Base-by-base conservation (phyloP, 306 rosid genomes). In the Rosa lucieae region DNA sequence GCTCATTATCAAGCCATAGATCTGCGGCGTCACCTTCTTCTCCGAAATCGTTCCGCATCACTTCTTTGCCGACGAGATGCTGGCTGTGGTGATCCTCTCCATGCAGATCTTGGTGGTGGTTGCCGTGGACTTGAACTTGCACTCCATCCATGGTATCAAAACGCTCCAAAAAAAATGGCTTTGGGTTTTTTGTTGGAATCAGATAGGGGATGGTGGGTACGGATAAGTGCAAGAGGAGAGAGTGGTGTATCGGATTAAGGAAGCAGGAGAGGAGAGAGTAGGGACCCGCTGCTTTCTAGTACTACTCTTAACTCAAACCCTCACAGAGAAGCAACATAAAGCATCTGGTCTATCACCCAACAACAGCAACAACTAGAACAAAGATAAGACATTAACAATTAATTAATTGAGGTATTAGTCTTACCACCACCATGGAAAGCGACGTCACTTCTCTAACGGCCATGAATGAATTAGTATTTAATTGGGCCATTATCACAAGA, bases 251-350 rank as follows among this genome's bases (percentile, higher is more conserved):
- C 75, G 53, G 61, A 86, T 85, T 88, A 86, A 87, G 92, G 97
- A 89, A 86, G 92, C 95, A 89, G 85, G 49, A 80, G 69, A 81
- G 84, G 82, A 84, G 63, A 67, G 56, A 29, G 71, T 35, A 83
- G 87, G 91, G 88, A 82, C 84, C 87, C 82, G 23, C 70, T 32
- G 70, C 70, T 86, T 78, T 78, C 75, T 73, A 70, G 81, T 73
- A 74, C 46, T 4, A 23, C 17, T 35, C 21, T 26, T 4, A 63
- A 3, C 47, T 85, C 87, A 83, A 85, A 84, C 80, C 88, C 85
- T 80, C 78, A 32, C 59, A 84, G 83, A 52, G 85, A 85, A 84
- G 90, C 97, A 92, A 89, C 99, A 95, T 77, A 91, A 88, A 92
- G 78, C 95, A 92, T 94, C 95, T 88, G 97, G 86, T 13, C 46